phyloP scores from a whole-genome alignment of 371 early-diverging fungal genomes.

The Umbelopsis sp. region DNA sequence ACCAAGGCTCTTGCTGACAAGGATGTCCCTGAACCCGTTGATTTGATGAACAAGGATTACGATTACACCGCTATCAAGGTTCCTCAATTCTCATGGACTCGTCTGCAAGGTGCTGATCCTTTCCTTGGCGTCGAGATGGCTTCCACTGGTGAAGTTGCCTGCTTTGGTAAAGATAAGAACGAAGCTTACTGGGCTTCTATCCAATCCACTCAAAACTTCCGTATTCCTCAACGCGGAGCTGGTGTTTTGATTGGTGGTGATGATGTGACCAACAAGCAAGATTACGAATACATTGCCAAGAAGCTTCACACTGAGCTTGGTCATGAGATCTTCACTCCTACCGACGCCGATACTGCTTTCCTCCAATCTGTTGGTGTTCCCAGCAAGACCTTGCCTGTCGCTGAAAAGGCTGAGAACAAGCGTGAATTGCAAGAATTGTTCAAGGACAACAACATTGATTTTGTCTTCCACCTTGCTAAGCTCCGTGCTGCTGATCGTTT shows the following conservation, averaged over 20 bases:
- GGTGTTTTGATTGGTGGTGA: slow-evolving; percentile 78
- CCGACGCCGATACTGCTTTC: slow-evolving; percentile 53
- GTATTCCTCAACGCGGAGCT: slow-evolving; percentile 68
- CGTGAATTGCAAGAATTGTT: slow-evolving; percentile 59
- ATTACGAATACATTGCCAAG: slow-evolving; percentile 69
- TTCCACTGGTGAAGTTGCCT: slow-evolving; percentile 97
- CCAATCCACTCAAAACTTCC: slow-evolving; percentile 84
- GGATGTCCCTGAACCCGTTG: slow-evolving; percentile 61
- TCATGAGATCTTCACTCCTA: slow-evolving; percentile 73
- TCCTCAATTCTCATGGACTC: slow-evolving; percentile 93
- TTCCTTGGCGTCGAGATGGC: slow-evolving; percentile 97
- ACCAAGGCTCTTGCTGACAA: slow-evolving; percentile 77
- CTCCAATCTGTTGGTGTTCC: slow-evolving; percentile 48
- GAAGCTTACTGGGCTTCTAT: slow-evolving; percentile 86
- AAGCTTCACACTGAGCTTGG: slow-evolving; percentile 63
- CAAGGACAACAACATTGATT: slow-evolving; percentile 65
- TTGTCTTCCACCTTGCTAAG: slow-evolving; percentile 79
- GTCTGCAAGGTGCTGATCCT: slow-evolving; percentile 94
- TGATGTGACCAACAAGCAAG: slow-evolving; percentile 67
- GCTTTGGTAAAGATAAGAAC: slow-evolving; percentile 88
- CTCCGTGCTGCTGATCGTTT: slow-evolving; percentile 64
- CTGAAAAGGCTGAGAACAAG: slow-evolving; percentile 45
- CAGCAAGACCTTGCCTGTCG: slow-evolving; percentile 53
- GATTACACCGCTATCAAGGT: slow-evolving; percentile 88
- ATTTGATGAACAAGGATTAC: slow-evolving; percentile 69